Conservation (phyloP, 495 filamentous ascomycete genomes). For the Cercophora scortea region DNA sequence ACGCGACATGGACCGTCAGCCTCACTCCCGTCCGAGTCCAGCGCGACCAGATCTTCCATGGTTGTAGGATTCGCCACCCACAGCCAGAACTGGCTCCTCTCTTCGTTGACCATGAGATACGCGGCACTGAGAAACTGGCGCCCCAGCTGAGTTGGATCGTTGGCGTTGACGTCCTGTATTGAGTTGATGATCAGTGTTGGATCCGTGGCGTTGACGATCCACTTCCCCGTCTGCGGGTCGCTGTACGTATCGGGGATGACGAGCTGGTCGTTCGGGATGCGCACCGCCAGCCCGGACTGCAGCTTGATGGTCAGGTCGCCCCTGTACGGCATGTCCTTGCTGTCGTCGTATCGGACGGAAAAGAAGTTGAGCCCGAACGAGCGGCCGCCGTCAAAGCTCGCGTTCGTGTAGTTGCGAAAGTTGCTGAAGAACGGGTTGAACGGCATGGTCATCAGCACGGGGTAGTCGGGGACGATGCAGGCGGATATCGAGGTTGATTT, state of each 20-base stretch:
- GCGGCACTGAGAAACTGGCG: constrained; percentile 26
- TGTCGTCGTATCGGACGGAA: background rate
- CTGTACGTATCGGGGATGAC: constrained; percentile 15
- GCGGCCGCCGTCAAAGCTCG: background rate
- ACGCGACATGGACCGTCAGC: background rate
- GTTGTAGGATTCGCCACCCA: constrained; percentile 19
- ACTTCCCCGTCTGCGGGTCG: constrained; percentile 4
- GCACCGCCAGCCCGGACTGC: constrained; percentile 5
- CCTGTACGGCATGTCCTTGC: background rate
- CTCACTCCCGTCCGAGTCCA: background rate
- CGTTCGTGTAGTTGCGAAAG: constrained; percentile 12
- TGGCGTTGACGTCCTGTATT: constrained; percentile 5
- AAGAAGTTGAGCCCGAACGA: background rate
- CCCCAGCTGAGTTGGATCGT: constrained; percentile 18
- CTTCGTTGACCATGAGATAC: constrained; percentile 26
- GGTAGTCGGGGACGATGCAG: constrained; percentile 14
- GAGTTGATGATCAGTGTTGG: constrained; percentile 19
- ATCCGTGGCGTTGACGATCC: constrained; percentile 10
- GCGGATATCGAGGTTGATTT: background rate
- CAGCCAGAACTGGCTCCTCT: constrained; percentile 17
- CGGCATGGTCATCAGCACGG: constrained; percentile 14
- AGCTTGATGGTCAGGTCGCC: constrained; percentile 5
- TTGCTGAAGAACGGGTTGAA: constrained; percentile 15
- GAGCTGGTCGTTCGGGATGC: constrained; percentile 17
- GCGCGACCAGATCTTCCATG: constrained; percentile 12